Conservation (phyloP, 129 eudicot genomes). For the Sambucus nigra region DNA sequence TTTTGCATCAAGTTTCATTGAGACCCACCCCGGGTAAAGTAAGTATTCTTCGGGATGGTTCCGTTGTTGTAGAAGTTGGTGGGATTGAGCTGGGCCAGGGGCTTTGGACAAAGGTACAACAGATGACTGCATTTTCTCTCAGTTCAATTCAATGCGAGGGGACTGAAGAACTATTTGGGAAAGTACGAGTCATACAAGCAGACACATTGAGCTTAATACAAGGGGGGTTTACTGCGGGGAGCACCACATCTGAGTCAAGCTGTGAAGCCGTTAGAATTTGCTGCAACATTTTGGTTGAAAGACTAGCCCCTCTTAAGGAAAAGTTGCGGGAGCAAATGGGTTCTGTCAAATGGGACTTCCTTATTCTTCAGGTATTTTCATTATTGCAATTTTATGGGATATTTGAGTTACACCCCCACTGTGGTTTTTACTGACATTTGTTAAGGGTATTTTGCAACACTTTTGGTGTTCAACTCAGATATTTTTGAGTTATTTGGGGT, state of each 20-base stretch:
- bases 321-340: slow-evolving; percentile 39
- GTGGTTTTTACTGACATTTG: too few relatives aligned
- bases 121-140: slow-evolving; percentile 68
- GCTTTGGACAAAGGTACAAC: slow-evolving; percentile 90
- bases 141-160: slow-evolving; percentile 53
- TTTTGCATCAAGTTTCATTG: slow-evolving; percentile 44
- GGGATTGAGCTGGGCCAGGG: slow-evolving; percentile 96
- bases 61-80: slow-evolving; percentile 82
- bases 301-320: slow-evolving; percentile 43
- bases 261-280: slow-evolving; percentile 77
- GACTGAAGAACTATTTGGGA: slow-evolving; percentile 42
- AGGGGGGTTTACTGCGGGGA: slow-evolving; percentile 87
- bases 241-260: slow-evolving; percentile 89
- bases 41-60: slow-evolving; percentile 66
- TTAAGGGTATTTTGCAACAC: too few relatives aligned
- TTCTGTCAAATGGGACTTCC: slow-evolving; percentile 48
- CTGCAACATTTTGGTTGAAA: slow-evolving; percentile 66
- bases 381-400: too few relatives aligned
- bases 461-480: too few relatives aligned
- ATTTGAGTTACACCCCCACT: too few relatives aligned
- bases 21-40: slow-evolving; percentile 80
- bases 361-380: slow-evolving; percentile 46
- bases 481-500: too few relatives aligned
- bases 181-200: slow-evolving; percentile 63
- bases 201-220: slow-evolving; percentile 82